Percentiles rank a stretch among this genome's conserved stretches.
phyloP scores from a whole-genome alignment of 371 early-diverging fungal species.

The Lichtheimia corymbifera region DNA sequence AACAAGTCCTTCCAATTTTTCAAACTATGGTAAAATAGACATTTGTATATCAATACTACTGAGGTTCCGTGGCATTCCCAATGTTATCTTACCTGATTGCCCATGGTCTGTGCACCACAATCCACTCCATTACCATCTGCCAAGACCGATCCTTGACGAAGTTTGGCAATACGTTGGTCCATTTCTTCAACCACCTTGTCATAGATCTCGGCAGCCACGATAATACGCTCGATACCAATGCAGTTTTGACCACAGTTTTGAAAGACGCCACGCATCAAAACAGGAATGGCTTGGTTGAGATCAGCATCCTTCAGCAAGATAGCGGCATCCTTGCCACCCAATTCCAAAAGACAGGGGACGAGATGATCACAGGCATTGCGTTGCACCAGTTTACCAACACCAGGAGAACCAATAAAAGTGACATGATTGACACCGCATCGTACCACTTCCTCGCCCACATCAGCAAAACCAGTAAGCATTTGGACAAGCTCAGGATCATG shows the following conservation, averaged over 20 bases:
- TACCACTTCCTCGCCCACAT: conserved; percentile 77
- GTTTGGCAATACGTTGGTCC: conserved; percentile 49
- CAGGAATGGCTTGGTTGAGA: conserved; percentile 64
- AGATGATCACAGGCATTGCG: conserved; percentile 71
- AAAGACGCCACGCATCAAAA: conserved; percentile 79
- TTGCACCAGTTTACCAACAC: conserved; percentile 79
- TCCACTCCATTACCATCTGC: conserved; percentile 72
- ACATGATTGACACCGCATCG: conserved; percentile 68
- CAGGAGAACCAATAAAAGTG: conserved; percentile 85
- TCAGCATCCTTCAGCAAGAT: conserved; percentile 78
- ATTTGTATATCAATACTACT: neutral
- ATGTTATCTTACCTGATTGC: conserved; percentile 43
- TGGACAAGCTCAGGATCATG: conserved; percentile 78
- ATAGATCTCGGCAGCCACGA: conserved; percentile 69
- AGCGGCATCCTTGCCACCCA: conserved; percentile 90
- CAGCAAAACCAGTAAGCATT: conserved; percentile 79
- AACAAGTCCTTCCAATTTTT: conserved; percentile 43
- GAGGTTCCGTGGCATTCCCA: neutral
- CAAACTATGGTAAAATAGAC: conserved; percentile 22
- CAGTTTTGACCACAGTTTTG: conserved; percentile 90
- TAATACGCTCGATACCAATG: conserved; percentile 77
- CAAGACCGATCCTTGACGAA: conserved; percentile 73
- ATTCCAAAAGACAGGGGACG: conserved; percentile 85
- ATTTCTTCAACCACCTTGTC: conserved; percentile 69
- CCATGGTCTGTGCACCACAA: conserved; percentile 79